These are phyloP conservation scores for Eucalyptus tenuipes DNA, from an alignment of 345 rosid species.

Conservation along the genomic window DNA sequence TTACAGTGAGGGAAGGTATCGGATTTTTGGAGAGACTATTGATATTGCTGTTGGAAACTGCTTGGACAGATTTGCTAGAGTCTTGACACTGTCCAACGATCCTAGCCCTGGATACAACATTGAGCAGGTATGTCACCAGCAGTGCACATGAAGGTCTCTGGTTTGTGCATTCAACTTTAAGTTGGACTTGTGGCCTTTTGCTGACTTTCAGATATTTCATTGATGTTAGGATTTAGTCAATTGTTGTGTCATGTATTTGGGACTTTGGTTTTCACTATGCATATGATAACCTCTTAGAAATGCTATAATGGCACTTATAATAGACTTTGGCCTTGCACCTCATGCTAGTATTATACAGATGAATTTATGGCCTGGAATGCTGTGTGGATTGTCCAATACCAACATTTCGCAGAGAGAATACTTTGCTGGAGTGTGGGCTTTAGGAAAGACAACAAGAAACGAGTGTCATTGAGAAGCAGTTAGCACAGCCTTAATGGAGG, in stretches of 20 bases:
- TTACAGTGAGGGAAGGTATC: constrained; percentile 86
- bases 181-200: not conserved
- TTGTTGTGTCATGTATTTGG: not conserved
- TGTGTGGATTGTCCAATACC: not conserved
- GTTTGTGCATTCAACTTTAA: not conserved
- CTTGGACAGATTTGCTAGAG: constrained; percentile 92
- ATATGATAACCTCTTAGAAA: not conserved
- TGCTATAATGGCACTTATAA: not conserved
- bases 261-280: not conserved
- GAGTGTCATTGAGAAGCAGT: not conserved
- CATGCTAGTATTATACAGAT: not conserved
- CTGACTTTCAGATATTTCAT: not conserved
- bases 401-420: not conserved
- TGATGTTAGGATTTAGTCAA: not conserved
- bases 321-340: not conserved
- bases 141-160: not conserved
- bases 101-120: constrained; percentile 99
- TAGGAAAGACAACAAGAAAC: not conserved
- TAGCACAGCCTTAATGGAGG: not conserved
- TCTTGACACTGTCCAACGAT: constrained; percentile 81
- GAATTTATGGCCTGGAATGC: not conserved
- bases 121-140: constrained; percentile 52
- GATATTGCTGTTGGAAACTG: constrained; percentile 99
- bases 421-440: not conserved
- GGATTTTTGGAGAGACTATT: constrained; percentile 94